These are phyloP conservation scores for Phoma herbarum DNA, from an alignment of 2,329 filamentous ascomycete species.

Conservation along the genomic window DNA sequence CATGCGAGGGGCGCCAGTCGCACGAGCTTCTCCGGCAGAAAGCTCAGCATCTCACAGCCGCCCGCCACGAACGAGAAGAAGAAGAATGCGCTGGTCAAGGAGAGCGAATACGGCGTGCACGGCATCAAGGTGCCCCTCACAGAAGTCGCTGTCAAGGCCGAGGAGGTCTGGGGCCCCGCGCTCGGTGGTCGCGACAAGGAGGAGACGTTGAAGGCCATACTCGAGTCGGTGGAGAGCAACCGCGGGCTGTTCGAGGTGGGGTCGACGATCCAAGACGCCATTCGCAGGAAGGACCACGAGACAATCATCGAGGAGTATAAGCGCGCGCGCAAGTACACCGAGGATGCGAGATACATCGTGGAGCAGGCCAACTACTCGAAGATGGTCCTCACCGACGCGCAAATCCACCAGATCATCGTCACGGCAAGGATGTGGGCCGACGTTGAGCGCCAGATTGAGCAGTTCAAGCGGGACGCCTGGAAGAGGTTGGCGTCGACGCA, in stretches of 20 bases:
- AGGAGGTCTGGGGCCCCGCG: constrained; percentile 97
- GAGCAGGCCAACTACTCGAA: constrained; percentile 59
- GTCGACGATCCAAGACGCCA: constrained; percentile 78
- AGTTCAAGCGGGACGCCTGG: constrained; percentile 91
- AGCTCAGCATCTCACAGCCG: constrained; percentile 48
- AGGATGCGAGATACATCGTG: constrained; percentile 77
- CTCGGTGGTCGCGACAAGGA: constrained; percentile 91
- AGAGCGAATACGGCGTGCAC: constrained; percentile 66
- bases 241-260: constrained; percentile 84
- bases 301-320: constrained; percentile 85
- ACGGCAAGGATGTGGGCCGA: constrained; percentile 96
- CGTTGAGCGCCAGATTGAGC: constrained; percentile 84
- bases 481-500: constrained; percentile 77
- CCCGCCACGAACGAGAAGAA: constrained; percentile 64
- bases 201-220: constrained; percentile 80
- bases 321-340: constrained; percentile 80
- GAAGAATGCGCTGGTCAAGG: constrained; percentile 91
- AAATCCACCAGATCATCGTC: constrained; percentile 86
- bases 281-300: constrained; percentile 91
- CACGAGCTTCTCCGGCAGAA: constrained; percentile 63
- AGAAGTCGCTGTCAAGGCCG: constrained; percentile 91
- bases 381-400: constrained; percentile 73
- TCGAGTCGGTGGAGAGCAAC: constrained; percentile 79
- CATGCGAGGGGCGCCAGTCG: constrained; percentile 75
- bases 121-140: constrained; percentile 83